Base-by-base conservation (phyloP, 257 asterid genomes). In the Henckelia pumila region DNA sequence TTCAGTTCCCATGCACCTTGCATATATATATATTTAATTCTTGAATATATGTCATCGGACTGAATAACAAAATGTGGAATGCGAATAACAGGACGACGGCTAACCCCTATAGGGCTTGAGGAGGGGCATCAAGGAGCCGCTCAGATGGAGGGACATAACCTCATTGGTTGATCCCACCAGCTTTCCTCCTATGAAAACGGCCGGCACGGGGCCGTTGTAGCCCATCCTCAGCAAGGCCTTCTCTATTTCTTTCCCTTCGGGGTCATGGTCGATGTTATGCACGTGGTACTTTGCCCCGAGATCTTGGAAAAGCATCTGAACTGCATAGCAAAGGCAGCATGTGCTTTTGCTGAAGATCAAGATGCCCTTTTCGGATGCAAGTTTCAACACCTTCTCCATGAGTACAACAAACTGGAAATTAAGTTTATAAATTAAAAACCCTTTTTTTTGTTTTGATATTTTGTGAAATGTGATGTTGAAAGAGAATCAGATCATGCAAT, bases 121-220 rank as follows among this genome's bases (percentile, higher is more conserved):
- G n/a, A 77, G 70, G 13, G 78, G 83, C 25, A 75, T 47, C 63
- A 88, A 87, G 3, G 86, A 72, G 40, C 96, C 94, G 63, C 91
- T 84, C 32, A 88, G 82, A 77, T 86, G 96, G 70, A 82, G 94
- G 3, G 96, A 86, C 96, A 88, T 88, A 21, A 88, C 89, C 83
- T 88, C 94, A 40, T 84, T 84, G 77, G 94, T 88, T 24, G 94
- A 88, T 0, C 94, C 94, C 35, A 88, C 73, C 13, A 88, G 83
- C 73, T 76, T 33, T 1, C 95, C 96, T 7, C 84, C 83, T 30
- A 88, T 78, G 84, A 82, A 88, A 2, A 88, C 84, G 0, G 85
- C 88, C 0, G 96, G 96, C 11, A 84, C 68, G 1, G 94, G 82
- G 1, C 83, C 76, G 13, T 59, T 65, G 78, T 85, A 71, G 6